Conservation (phyloP, 106 monocot species). For the Apostasia ramifera region DNA sequence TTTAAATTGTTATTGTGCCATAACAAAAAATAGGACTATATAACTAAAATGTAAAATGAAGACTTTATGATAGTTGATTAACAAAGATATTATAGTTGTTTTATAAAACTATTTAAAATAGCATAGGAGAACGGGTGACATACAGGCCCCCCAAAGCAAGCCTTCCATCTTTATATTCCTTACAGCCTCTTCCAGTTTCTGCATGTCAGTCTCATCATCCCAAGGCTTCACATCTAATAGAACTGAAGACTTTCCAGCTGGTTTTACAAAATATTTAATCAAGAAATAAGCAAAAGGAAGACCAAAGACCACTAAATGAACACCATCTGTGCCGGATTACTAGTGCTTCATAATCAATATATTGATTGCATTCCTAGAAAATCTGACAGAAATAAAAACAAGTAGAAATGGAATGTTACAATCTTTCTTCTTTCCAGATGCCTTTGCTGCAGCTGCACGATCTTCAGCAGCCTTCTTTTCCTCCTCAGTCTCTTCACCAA, state of each 20-base stretch:
- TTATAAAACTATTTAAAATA: background rate
- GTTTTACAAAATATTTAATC: slow-evolving; percentile 2
- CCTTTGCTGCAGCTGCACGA: slow-evolving; percentile 71
- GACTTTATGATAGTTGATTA: background rate
- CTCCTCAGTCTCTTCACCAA: slow-evolving; percentile 98
- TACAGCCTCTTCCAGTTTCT: slow-evolving; percentile 83
- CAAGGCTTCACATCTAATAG: slow-evolving; percentile 92
- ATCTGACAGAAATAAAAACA: background rate
- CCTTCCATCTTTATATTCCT: slow-evolving; percentile 84
- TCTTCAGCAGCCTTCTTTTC: slow-evolving; percentile 90
- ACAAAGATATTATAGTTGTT: background rate
- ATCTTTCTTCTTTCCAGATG: slow-evolving; percentile 90
- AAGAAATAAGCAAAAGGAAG: background rate
- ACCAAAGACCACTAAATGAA: background rate
- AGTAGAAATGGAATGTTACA: slow-evolving; percentile 20
- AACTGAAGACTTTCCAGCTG: slow-evolving; percentile 96
- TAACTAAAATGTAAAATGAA: background rate
- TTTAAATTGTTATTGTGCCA: background rate
- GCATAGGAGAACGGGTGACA: slow-evolving; percentile 2
- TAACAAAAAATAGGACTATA: too few relatives aligned
- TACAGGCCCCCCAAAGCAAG: slow-evolving; percentile 92
- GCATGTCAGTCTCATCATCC: slow-evolving; percentile 99
- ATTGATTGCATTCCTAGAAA: too few relatives aligned
- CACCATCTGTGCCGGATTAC: background rate
- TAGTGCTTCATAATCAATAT: background rate